Base-by-base conservation (phyloP, 2,329 filamentous ascomycete species). In the Aspergillus hortae region DNA sequence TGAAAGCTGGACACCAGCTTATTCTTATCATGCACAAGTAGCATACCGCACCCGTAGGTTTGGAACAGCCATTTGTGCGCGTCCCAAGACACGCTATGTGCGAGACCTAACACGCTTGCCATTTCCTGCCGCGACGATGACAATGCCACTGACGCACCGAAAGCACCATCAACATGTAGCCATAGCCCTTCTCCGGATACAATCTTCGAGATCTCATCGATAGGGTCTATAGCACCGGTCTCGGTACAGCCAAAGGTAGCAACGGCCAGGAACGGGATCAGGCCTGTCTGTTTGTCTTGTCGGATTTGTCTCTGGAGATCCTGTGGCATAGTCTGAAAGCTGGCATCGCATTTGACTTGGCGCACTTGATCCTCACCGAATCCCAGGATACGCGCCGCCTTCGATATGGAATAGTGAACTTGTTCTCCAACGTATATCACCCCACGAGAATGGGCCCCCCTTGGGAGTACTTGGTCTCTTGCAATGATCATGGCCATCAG, bases 1-100 rank as follows among this genome's bases (percentile, higher is more conserved):
- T 40, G 35, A 27, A 65, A 65, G 40, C 56, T 61, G 4, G 46
- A 36, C 2, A 11, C 10, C 5, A 62, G 52, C 6, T 43, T 33
- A 2, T 10, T 7, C 4, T 35, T 46, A 12, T 65, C 38, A 1
- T 58, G 54, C 2, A 58, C 48, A 0, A 67, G 48, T 2, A 61
- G 40, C 12, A 64, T 56, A 1, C 63, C 63, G 47, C 61, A 66
- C 2, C 60, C 60, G 44, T 64, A 60, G 10, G 58, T 62, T 41
- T 61, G 59, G 32, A 64, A 63, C 1, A 62, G 51, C 59, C 61
- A 63, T 35, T 64, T 64, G 43, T 63, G 62, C 1, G 55, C 62
- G 48, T 64, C 62, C 62, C 61, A 64, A 2, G 62, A 51, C 9
- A 66, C 48, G 44, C 60, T 65, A 35, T 65, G 54, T 4, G 52